Percentiles rank a stretch among this genome's conserved stretches.
Conservation (phyloP, 306 rosid genomes). For the Trifolium repens region DNA sequence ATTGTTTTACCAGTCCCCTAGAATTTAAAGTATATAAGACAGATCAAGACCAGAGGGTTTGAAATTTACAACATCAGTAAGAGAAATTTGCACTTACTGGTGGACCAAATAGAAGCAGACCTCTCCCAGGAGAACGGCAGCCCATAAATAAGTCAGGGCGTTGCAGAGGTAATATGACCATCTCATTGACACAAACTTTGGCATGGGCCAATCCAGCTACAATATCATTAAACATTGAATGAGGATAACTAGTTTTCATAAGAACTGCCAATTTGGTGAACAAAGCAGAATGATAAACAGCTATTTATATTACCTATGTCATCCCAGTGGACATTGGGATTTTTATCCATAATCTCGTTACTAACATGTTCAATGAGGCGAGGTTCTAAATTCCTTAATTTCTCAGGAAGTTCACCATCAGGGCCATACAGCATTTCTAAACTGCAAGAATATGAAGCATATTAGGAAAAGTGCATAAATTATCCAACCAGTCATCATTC, state of each 20-base stretch:
- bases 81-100: conserved; percentile 70
- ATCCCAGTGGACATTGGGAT: conserved; percentile 90
- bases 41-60: conserved; percentile 36
- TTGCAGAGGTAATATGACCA: conserved; percentile 89
- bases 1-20: conserved; percentile 99
- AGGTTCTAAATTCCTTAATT: conserved; percentile 92
- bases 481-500: conserved; percentile 28
- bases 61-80: conserved; percentile 29
- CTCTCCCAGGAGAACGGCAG: conserved; percentile 95
- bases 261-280: conserved; percentile 30
- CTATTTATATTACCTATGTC: conserved; percentile 66
- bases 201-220: conserved; percentile 94
- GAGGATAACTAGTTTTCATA: conserved; percentile 39
- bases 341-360: conserved; percentile 94
- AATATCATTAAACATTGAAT: conserved; percentile 29
- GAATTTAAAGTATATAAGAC: conserved; percentile 40
- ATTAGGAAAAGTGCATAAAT: conserved; percentile 39
- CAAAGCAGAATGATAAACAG: conserved; percentile 36
- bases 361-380: conserved; percentile 96
- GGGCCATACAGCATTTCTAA: conserved; percentile 91
- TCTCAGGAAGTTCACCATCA: conserved; percentile 99
- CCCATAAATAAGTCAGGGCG: conserved; percentile 93
- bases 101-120: conserved; percentile 97
- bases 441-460: conserved; percentile 54
- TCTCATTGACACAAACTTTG: conserved; percentile 80